These are phyloP conservation scores for Tricholoma terreum DNA, from an alignment of 768 basidiomycete genomes.

Conservation along the genomic window DNA sequence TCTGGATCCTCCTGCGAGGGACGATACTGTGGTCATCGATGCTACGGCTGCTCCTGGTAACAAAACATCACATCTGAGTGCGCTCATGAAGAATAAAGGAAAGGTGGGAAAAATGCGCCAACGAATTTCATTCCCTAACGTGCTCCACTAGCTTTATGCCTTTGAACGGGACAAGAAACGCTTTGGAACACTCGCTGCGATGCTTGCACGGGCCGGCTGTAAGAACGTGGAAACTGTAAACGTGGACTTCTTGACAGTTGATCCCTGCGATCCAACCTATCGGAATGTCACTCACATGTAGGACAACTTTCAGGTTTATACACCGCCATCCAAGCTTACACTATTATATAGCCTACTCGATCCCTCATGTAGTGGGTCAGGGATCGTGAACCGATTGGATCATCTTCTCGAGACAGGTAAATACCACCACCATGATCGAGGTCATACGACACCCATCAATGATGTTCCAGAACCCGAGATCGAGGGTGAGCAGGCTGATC, in stretches of 20 bases:
- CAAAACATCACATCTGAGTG: conserved; percentile 93
- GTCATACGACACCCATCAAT: not conserved
- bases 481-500: conserved; percentile 55
- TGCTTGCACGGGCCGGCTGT: conserved; percentile 85
- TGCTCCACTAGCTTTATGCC: conserved; percentile 59
- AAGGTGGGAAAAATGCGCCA: conserved; percentile 46
- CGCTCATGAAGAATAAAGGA: conserved; percentile 80
- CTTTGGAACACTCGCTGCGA: conserved; percentile 77
- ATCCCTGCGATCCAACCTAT: conserved; percentile 65
- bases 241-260: conserved; percentile 79
- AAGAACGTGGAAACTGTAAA: conserved; percentile 74
- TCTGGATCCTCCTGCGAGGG: conserved; percentile 64
- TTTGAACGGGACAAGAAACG: conserved; percentile 86
- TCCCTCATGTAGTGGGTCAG: conserved; percentile 95
- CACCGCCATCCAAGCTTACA: conserved; percentile 1
- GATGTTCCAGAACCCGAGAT: conserved; percentile 50
- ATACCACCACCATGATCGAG: conserved; percentile 13
- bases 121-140: not conserved
- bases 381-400: conserved; percentile 88
- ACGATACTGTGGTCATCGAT: conserved; percentile 70
- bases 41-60: conserved; percentile 97
- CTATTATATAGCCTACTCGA: conserved; percentile 68
- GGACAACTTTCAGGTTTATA: conserved; percentile 21
- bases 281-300: conserved; percentile 82
- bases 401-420: conserved; percentile 74